Percentiles rank a stretch among this genome's conserved stretches.
phyloP scores from a whole-genome alignment of 805 yeast genomes.

The Debaryomyces maramus region DNA sequence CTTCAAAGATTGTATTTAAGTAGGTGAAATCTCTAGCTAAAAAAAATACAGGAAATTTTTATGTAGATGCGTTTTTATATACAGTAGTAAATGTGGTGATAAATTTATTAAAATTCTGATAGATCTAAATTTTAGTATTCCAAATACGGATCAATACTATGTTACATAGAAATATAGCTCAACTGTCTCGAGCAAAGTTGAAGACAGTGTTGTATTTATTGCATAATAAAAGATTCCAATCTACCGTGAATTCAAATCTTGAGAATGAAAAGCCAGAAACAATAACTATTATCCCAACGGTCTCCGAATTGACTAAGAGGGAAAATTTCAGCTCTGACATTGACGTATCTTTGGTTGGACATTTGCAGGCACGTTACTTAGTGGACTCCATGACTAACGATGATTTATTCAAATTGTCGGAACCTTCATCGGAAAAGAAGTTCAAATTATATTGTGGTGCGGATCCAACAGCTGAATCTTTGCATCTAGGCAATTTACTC shows the following conservation, averaged over 20 bases:
- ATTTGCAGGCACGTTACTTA: slow-evolving; percentile 35
- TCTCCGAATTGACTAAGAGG: slow-evolving; percentile 23
- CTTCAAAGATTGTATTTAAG: too few species aligned
- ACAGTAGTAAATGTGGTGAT: neutral
- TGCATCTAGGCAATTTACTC: slow-evolving; percentile 87
- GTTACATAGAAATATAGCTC: too few species aligned
- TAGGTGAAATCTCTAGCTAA: too few species aligned
- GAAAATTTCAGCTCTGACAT: slow-evolving; percentile 22
- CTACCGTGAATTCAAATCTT: neutral
- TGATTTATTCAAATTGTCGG: slow-evolving; percentile 33
- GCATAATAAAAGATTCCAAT: neutral
- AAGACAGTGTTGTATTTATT: too few species aligned
- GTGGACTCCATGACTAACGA: slow-evolving; percentile 42
- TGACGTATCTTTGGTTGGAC: slow-evolving; percentile 33
- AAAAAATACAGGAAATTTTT: neutral
- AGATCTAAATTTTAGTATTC: neutral
- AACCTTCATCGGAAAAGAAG: slow-evolving; percentile 26
- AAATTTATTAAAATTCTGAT: neutral
- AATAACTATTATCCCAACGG: slow-evolving; percentile 40
- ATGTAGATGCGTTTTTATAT: neutral
- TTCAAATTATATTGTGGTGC: slow-evolving; percentile 87
- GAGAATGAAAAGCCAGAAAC: slow-evolving; percentile 25
- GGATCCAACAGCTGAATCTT: slow-evolving; percentile 88
- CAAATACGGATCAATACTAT: neutral
- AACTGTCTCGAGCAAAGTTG: too few species aligned